A percentile compares a stretch with the other conserved stretches of the same genome.
Conservation (phyloP, 768 basidiomycete species). For the Lentinula sp. region DNA sequence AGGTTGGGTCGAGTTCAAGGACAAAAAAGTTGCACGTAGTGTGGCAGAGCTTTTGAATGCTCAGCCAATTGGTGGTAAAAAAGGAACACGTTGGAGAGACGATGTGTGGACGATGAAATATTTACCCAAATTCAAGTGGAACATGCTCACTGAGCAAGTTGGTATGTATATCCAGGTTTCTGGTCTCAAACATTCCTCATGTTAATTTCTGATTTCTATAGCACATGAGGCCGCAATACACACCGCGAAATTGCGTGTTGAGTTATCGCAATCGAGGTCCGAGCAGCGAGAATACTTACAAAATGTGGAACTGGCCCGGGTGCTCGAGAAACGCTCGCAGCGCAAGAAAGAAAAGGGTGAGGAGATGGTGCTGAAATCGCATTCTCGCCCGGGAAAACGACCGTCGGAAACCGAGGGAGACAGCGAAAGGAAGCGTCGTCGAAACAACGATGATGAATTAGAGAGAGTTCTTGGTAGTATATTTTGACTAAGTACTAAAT, state of each 20-base stretch:
- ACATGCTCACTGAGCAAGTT: constrained; percentile 97
- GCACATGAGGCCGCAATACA: constrained; percentile 92
- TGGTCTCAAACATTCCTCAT: not conserved
- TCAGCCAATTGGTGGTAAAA: constrained; percentile 91
- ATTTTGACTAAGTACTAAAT: constrained; percentile 28
- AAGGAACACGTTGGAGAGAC: constrained; percentile 85
- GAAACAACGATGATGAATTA: constrained; percentile 16
- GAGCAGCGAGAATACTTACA: constrained; percentile 92
- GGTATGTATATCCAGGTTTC: constrained; percentile 49
- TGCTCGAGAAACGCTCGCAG: constrained; percentile 75
- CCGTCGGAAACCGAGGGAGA: not conserved
- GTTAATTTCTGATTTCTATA: constrained; percentile 20
- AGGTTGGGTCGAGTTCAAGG: constrained; percentile 98
- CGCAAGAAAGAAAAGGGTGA: constrained; percentile 56
- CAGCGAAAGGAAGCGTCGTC: not conserved
- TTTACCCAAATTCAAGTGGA: constrained; percentile 96
- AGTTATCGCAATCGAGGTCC: constrained; percentile 77
- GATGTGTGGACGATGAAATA: constrained; percentile 99
- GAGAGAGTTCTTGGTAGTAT: constrained; percentile 43
- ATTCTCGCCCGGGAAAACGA: constrained; percentile 1
- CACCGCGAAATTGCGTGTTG: constrained; percentile 82
- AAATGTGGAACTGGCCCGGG: constrained; percentile 89
- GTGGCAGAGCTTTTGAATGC: constrained; percentile 97
- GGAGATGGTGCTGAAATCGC: constrained; percentile 24
- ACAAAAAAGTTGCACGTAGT: constrained; percentile 85